Conservation (phyloP, 1,284 basidiomycete genomes). For the Tremellales sp. region DNA sequence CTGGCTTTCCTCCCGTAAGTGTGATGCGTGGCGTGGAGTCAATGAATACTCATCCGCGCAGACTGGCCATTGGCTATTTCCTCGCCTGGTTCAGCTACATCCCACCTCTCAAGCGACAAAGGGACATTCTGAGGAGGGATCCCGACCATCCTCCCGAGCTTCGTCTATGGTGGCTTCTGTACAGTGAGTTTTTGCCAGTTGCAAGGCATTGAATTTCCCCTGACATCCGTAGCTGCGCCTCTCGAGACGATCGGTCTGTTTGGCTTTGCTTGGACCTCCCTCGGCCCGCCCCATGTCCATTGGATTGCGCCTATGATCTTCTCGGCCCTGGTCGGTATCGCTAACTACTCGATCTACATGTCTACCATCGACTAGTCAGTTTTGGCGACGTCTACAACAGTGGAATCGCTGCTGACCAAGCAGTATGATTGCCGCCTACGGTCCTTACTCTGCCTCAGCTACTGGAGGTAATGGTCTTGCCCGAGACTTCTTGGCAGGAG, state of each 20-base stretch:
- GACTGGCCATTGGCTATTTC: slow-evolving; percentile 48
- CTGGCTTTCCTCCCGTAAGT: slow-evolving; percentile 42
- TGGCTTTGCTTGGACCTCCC: slow-evolving; percentile 49
- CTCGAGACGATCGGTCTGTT: slow-evolving; percentile 48
- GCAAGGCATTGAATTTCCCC: background rate
- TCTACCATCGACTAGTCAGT: slow-evolving; percentile 46
- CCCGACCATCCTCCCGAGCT: slow-evolving; percentile 40
- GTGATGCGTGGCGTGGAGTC: background rate
- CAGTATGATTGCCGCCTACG: slow-evolving; percentile 47
- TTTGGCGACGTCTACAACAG: background rate
- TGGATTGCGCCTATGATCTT: slow-evolving; percentile 52
- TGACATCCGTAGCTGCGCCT: slow-evolving; percentile 25
- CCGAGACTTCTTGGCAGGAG: slow-evolving; percentile 47
- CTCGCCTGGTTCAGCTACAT: slow-evolving; percentile 45
- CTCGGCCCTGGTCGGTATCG: slow-evolving; percentile 46
- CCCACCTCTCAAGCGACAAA: slow-evolving; percentile 36
- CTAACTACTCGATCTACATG: slow-evolving; percentile 42
- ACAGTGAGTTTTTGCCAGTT: slow-evolving; percentile 15
- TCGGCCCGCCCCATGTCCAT: slow-evolving; percentile 41
- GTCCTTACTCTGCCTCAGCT: slow-evolving; percentile 48
- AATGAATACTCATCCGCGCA: slow-evolving; percentile 3
- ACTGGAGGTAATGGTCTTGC: slow-evolving; percentile 41
- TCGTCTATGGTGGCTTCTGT: slow-evolving; percentile 47
- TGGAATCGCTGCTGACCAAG: background rate
- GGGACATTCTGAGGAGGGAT: slow-evolving; percentile 24